phyloP scores from a whole-genome alignment of 2,329 filamentous ascomycete genomes.

The Fonsecaea nubica region DNA sequence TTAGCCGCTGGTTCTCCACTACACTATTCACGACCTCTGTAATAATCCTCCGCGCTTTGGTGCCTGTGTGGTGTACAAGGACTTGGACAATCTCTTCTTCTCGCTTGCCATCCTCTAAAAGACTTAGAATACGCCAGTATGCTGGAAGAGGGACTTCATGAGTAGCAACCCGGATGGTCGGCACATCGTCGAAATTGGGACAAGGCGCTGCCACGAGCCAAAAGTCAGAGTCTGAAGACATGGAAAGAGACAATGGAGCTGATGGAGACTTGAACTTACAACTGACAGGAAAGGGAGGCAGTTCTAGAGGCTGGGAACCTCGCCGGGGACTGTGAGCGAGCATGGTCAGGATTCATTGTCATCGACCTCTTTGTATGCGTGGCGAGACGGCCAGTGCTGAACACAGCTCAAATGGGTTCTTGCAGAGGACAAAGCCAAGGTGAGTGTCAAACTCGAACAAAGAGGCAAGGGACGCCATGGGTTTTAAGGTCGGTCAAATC shows the following conservation, averaged over 20 bases:
- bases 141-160: conserved; percentile 33
- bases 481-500: neutral
- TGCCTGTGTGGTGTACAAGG: conserved; percentile 25
- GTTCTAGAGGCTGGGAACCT: neutral
- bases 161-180: conserved; percentile 29
- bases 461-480: neutral
- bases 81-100: conserved; percentile 23
- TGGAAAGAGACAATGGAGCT: neutral
- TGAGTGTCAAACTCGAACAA: neutral
- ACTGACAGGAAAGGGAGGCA: conserved; percentile 7
- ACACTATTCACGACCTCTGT: conserved; percentile 27
- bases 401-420: neutral
- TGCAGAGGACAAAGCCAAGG: neutral
- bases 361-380: conserved; percentile 9
- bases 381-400: neutral
- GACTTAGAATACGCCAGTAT: conserved; percentile 30
- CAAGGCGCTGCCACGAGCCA: conserved; percentile 29
- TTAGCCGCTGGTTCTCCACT: conserved; percentile 30
- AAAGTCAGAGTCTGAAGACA: conserved; percentile 23
- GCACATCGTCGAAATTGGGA: conserved; percentile 31
- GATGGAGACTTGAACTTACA: neutral
- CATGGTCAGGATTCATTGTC: conserved; percentile 10
- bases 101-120: conserved; percentile 21
- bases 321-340: neutral
- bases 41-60: conserved; percentile 19